Percentiles rank a stretch among this genome's conserved stretches.
Conservation (phyloP, 768 basidiomycete genomes). For the Baorangia bicolor region DNA sequence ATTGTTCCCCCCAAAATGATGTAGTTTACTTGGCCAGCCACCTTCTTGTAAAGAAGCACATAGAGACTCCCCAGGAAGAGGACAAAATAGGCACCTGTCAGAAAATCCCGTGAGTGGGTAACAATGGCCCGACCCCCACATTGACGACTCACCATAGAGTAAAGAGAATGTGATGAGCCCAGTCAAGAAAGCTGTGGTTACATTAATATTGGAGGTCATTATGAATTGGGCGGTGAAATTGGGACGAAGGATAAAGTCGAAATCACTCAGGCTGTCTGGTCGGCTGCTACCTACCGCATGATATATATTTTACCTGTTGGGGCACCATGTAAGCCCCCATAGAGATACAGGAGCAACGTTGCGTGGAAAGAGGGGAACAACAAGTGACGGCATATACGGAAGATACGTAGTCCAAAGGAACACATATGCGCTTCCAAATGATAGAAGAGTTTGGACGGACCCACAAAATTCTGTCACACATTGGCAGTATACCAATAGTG, state of each 20-base stretch:
- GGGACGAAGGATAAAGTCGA: too few relatives aligned
- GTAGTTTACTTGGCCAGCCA: not conserved
- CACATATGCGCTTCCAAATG: not conserved
- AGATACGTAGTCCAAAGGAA: not conserved
- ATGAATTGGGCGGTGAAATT: not conserved
- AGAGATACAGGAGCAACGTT: too few relatives aligned
- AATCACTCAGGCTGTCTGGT: not conserved
- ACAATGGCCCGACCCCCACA: not conserved
- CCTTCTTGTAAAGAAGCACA: not conserved
- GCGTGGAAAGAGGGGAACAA: not conserved
- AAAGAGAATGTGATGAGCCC: constrained; percentile 10
- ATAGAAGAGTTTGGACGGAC: not conserved
- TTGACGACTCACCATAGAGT: not conserved
- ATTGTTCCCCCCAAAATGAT: constrained; percentile 1
- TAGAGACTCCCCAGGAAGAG: constrained; percentile 7
- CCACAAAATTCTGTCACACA: too few relatives aligned
- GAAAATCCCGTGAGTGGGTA: not conserved
- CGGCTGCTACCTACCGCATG: too few relatives aligned
- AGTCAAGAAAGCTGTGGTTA: constrained; percentile 7
- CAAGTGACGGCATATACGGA: not conserved
- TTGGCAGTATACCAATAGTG: too few relatives aligned
- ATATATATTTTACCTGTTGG: not conserved
- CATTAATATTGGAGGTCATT: not conserved
- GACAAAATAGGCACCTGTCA: constrained; percentile 5
- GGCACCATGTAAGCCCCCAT: not conserved